Evolutionary conservation across 164 flowering plant genomes (phyloP).

Genomic region (Chloranthus sessilifolius): DNA sequence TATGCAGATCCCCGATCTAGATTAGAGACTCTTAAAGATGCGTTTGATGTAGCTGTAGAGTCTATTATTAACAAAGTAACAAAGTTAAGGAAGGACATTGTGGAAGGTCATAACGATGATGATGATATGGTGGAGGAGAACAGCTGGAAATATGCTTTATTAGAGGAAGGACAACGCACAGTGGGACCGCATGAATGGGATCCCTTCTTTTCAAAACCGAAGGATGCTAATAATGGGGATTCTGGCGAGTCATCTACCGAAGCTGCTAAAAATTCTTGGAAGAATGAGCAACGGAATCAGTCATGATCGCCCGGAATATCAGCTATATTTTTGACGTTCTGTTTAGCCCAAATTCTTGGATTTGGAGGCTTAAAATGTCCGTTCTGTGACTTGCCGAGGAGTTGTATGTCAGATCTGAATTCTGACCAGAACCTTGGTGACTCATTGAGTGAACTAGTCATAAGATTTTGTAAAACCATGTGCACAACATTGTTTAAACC

Average conservation of each 20-base stretch:
- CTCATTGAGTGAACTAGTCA: constrained; percentile 7
- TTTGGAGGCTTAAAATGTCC: constrained; percentile 7
- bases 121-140: constrained; percentile 74
- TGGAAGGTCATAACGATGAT: constrained; percentile 50
- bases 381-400: constrained; percentile 4
- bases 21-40: constrained; percentile 80
- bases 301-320: constrained; percentile 23
- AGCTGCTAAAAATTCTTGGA: constrained; percentile 76
- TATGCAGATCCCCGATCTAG: constrained; percentile 91
- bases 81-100: constrained; percentile 61
- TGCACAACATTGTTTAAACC: constrained; percentile 16
- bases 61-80: constrained; percentile 78
- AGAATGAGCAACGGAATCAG: constrained; percentile 65
- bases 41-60: constrained; percentile 87
- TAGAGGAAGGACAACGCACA: constrained; percentile 74
- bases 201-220: constrained; percentile 85
- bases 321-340: neutral
- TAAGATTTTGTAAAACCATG: neutral
- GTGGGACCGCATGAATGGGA: constrained; percentile 92
- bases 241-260: constrained; percentile 47
- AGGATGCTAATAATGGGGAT: constrained; percentile 39
- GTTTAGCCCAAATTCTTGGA: constrained; percentile 3
- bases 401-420: constrained; percentile 12
- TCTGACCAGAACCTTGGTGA: constrained; percentile 7
- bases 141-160: constrained; percentile 83